phyloP scores from a whole-genome alignment of 768 basidiomycete genomes.

The Pulveroboletus sp. region DNA sequence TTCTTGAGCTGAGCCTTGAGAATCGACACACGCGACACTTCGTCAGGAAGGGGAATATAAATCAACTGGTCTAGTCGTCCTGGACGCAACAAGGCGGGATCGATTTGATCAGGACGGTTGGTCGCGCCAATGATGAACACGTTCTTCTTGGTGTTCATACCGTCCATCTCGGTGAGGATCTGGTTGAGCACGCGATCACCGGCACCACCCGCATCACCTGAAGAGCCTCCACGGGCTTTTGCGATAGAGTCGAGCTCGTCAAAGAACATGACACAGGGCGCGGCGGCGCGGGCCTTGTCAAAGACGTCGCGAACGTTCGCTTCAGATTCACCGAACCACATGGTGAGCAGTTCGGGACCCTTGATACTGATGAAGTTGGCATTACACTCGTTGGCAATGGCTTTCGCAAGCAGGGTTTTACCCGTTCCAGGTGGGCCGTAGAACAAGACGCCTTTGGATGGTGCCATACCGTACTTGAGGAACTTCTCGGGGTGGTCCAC shows the following conservation, averaged over 20 bases:
- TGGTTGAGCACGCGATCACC: slow-evolving; percentile 98
- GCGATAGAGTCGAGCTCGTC: slow-evolving; percentile 99
- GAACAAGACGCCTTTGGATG: slow-evolving; percentile 99
- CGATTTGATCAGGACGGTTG: slow-evolving; percentile 95
- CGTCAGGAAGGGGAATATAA: slow-evolving; percentile 98
- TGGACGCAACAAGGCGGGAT: slow-evolving; percentile 88
- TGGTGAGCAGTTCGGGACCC: slow-evolving; percentile 96
- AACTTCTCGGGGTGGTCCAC: slow-evolving; percentile 99
- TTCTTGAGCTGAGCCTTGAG: slow-evolving; percentile 90
- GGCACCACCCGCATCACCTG: slow-evolving; percentile 93
- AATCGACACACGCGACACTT: slow-evolving; percentile 86
- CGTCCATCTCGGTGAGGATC: slow-evolving; percentile 97
- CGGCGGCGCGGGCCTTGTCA: slow-evolving; percentile 98
- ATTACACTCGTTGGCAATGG: slow-evolving; percentile 99
- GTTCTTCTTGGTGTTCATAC: slow-evolving; percentile 98
- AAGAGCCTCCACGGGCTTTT: slow-evolving; percentile 84
- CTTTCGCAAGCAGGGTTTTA: slow-evolving; percentile 98
- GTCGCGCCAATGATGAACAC: slow-evolving; percentile 98
- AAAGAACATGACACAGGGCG: slow-evolving; percentile 99
- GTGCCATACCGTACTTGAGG: slow-evolving; percentile 99
- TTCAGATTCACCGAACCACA: slow-evolving; percentile 99
- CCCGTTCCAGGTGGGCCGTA: slow-evolving; percentile 99
- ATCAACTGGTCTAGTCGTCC: slow-evolving; percentile 99
- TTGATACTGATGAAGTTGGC: slow-evolving; percentile 99
- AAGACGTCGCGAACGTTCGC: slow-evolving; percentile 99